These are phyloP conservation scores for Talaromyces rugulosus DNA, from an alignment of 2,329 filamentous ascomycete species.

Conservation along the genomic window DNA sequence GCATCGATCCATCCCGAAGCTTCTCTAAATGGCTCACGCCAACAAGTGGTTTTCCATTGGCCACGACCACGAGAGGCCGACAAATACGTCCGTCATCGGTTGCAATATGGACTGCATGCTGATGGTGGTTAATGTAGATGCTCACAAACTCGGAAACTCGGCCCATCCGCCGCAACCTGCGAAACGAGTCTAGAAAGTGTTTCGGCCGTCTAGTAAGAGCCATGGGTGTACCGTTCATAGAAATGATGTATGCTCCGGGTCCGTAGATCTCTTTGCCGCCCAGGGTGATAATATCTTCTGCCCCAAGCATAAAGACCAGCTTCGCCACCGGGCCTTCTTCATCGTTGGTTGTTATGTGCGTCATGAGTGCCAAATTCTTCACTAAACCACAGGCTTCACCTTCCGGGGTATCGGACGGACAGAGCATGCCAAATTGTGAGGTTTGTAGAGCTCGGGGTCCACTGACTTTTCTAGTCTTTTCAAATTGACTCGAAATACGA, in stretches of 20 bases:
- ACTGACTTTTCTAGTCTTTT: conserved; percentile 95
- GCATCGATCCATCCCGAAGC: conserved; percentile 75
- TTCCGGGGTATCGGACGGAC: conserved; percentile 94
- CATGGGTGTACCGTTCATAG: conserved; percentile 92
- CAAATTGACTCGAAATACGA: conserved; percentile 94
- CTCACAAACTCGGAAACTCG: conserved; percentile 95
- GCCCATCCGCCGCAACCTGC: conserved; percentile 80
- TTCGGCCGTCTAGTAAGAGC: conserved; percentile 84
- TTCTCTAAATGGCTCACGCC: conserved; percentile 73
- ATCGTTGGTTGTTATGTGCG: conserved; percentile 95
- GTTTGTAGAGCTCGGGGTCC: conserved; percentile 94
- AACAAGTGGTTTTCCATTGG: conserved; percentile 78
- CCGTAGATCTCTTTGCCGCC: conserved; percentile 83
- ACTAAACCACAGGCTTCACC: conserved; percentile 97
- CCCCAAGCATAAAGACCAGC: conserved; percentile 80
- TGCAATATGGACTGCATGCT: conserved; percentile 87
- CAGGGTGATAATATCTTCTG: conserved; percentile 74
- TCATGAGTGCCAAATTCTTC: conserved; percentile 98
- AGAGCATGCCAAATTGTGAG: conserved; percentile 98
- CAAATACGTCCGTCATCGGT: conserved; percentile 97
- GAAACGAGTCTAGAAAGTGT: conserved; percentile 77
- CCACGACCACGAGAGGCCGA: conserved; percentile 90
- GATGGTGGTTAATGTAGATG: conserved; percentile 91
- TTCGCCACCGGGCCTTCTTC: conserved; percentile 86
- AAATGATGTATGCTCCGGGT: conserved; percentile 80